phyloP scores from a whole-genome alignment of 2,329 filamentous ascomycete species.

The Alternaria sp. region DNA sequence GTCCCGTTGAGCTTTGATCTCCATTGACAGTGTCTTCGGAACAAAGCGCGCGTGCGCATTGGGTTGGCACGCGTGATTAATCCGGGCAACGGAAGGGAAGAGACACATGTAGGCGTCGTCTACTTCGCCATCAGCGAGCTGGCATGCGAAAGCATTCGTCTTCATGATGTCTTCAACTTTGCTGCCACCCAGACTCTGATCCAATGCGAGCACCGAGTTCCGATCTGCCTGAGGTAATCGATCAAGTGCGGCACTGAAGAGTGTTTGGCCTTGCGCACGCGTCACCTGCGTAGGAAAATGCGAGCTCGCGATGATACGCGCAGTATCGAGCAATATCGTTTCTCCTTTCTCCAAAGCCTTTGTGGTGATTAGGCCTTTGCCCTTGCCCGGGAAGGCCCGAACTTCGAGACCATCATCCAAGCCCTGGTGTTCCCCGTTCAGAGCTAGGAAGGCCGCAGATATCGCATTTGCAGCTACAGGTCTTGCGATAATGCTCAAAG shows the following conservation, averaged over 20 bases:
- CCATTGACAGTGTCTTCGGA: conserved; percentile 25
- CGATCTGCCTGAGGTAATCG: conserved; percentile 15
- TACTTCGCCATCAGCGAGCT: conserved; percentile 23
- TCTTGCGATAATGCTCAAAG: conserved; percentile 30
- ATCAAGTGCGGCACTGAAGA: conserved; percentile 18
- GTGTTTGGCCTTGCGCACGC: conserved; percentile 12
- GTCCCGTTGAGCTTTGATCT: conserved; percentile 26
- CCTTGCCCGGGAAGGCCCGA: conserved; percentile 26
- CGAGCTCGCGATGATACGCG: conserved; percentile 28
- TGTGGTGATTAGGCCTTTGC: conserved; percentile 28
- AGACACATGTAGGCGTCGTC: conserved; percentile 33
- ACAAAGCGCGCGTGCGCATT: conserved; percentile 33
- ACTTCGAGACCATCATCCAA: conserved; percentile 16
- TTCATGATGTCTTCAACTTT: conserved; percentile 29
- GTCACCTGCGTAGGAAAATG: conserved; percentile 19
- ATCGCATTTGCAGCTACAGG: conserved; percentile 21
- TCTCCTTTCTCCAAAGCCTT: conserved; percentile 18
- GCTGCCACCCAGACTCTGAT: conserved; percentile 21
- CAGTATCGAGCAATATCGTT: conserved; percentile 27
- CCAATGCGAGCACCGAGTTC: conserved; percentile 14
- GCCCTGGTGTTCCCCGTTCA: neutral
- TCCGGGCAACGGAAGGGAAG: conserved; percentile 28
- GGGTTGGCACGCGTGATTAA: conserved; percentile 33
- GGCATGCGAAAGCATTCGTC: conserved; percentile 33
- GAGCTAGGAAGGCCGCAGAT: conserved; percentile 12